A percentile compares a stretch with the other conserved stretches of the same genome.
Conservation (phyloP, 495 filamentous ascomycete genomes). For the Aspergillus panamensis region DNA sequence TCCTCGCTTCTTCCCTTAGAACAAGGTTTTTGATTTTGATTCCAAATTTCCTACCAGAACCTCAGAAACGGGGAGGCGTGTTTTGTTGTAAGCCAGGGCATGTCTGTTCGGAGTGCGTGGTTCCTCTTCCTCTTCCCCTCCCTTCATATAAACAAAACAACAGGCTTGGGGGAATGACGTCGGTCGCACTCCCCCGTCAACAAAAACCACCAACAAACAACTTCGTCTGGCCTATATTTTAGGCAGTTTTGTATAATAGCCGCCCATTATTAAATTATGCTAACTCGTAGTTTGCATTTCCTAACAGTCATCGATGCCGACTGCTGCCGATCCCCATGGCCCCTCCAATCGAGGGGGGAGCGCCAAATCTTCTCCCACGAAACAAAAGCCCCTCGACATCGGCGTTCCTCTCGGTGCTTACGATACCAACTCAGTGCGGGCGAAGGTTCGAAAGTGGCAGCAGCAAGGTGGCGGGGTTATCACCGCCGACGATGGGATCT, state of each 20-base stretch:
- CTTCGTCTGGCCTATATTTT: neutral
- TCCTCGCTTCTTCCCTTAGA: constrained; percentile 1
- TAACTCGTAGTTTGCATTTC: constrained; percentile 10
- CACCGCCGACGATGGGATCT: constrained; percentile 43
- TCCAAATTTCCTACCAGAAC: neutral
- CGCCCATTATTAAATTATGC: constrained; percentile 17
- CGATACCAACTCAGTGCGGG: constrained; percentile 60
- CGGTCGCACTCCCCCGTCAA: constrained; percentile 8
- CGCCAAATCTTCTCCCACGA: constrained; percentile 36
- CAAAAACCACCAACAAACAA: constrained; percentile 13
- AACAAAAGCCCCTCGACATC: constrained; percentile 46
- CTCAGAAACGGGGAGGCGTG: neutral
- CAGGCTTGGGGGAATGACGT: constrained; percentile 14
- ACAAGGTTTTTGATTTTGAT: neutral
- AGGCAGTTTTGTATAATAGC: constrained; percentile 15
- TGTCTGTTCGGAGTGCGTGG: constrained; percentile 15
- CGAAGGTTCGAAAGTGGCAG: constrained; percentile 74
- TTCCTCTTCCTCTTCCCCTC: constrained; percentile 3
- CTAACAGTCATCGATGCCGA: constrained; percentile 42
- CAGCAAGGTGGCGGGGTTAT: constrained; percentile 59
- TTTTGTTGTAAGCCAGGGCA: constrained; percentile 9
- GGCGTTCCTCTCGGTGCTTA: constrained; percentile 48
- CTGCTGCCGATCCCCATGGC: constrained; percentile 40
- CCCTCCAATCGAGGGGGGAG: constrained; percentile 40
- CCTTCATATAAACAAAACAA: constrained; percentile 17